Percentiles rank a stretch among this genome's conserved stretches.
These are phyloP conservation scores for Casuarina cunninghamiana DNA, from an alignment of 306 rosid genomes.

Conservation along the genomic window DNA sequence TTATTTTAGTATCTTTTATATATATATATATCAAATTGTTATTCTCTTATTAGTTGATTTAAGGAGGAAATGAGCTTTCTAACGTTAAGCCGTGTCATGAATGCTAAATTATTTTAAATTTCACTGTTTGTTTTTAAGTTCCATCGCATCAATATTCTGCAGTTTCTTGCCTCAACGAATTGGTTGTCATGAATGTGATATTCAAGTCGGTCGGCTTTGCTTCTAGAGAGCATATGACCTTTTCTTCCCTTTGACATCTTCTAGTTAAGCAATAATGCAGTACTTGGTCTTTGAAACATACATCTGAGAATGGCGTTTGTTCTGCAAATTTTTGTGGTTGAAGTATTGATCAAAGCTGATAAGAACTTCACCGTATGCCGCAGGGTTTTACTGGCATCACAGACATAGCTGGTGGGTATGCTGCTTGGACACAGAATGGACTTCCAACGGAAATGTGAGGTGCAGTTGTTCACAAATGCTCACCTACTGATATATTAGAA, in stretches of 20 bases:
- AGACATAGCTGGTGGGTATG: conserved; percentile 89
- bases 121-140: background rate
- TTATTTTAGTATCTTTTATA: no score
- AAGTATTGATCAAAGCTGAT: conserved; percentile 15
- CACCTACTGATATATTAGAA: background rate
- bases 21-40: no score
- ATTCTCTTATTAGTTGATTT: no score
- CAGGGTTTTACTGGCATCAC: conserved; percentile 80
- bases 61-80: no score
- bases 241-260: background rate
- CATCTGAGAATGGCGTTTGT: background rate
- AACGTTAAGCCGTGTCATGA: no score
- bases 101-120: no score
- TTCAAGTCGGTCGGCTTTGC: background rate
- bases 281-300: no score
- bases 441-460: conserved; percentile 67
- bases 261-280: background rate
- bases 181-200: background rate
- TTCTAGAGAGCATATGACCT: background rate
- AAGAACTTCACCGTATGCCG: conserved; percentile 2
- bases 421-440: conserved; percentile 74
- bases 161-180: background rate
- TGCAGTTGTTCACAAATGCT: conserved; percentile 29
- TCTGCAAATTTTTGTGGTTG: conserved; percentile 17
- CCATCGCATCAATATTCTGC: background rate